Percentiles rank a stretch among this genome's conserved stretches.
Evolutionary conservation across 192 early-diverging fungal genomes (phyloP).

Genomic region (Coemansia sp.): DNA sequence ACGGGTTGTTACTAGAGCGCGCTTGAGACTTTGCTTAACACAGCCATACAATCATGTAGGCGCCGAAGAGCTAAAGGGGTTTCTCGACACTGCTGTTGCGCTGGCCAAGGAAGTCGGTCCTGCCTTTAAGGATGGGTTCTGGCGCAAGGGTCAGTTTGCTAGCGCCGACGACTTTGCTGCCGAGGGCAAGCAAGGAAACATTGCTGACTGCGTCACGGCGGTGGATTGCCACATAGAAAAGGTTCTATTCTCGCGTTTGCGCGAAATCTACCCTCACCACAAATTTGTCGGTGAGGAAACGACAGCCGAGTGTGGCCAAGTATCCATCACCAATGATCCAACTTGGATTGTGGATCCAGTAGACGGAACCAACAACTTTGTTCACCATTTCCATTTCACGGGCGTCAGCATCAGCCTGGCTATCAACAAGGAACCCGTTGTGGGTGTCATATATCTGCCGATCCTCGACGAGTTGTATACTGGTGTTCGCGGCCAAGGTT

Average conservation of each 20-base stretch:
- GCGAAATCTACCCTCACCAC: slow-evolving; percentile 66
- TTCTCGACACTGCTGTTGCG: slow-evolving; percentile 30
- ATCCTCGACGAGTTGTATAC: slow-evolving; percentile 80
- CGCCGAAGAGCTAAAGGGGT: slow-evolving; percentile 38
- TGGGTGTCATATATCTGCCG: slow-evolving; percentile 93
- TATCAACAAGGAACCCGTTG: slow-evolving; percentile 70
- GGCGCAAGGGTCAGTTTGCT: slow-evolving; percentile 51
- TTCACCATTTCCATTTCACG: slow-evolving; percentile 77
- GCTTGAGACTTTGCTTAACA: too few relatives aligned
- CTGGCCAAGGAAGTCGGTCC: slow-evolving; percentile 34
- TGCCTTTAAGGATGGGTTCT: slow-evolving; percentile 57
- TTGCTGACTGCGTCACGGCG: slow-evolving; percentile 64
- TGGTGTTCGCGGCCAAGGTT: slow-evolving; percentile 38
- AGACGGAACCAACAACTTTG: slow-evolving; percentile 83
- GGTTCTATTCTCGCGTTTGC: slow-evolving; percentile 67
- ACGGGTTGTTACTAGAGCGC: too few relatives aligned
- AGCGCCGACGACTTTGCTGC: slow-evolving; percentile 34
- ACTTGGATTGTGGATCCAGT: slow-evolving; percentile 94
- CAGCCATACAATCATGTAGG: slow-evolving; percentile 9
- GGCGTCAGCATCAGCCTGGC: slow-evolving; percentile 87
- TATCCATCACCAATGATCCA: slow-evolving; percentile 66
- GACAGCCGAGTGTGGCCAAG: slow-evolving; percentile 59
- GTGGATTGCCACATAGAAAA: slow-evolving; percentile 86
- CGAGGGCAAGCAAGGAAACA: slow-evolving; percentile 43
- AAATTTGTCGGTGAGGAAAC: slow-evolving; percentile 92